phyloP scores from a whole-genome alignment of 225 moss, liverwort and hornwort species.

The Anthoceros angustus region DNA sequence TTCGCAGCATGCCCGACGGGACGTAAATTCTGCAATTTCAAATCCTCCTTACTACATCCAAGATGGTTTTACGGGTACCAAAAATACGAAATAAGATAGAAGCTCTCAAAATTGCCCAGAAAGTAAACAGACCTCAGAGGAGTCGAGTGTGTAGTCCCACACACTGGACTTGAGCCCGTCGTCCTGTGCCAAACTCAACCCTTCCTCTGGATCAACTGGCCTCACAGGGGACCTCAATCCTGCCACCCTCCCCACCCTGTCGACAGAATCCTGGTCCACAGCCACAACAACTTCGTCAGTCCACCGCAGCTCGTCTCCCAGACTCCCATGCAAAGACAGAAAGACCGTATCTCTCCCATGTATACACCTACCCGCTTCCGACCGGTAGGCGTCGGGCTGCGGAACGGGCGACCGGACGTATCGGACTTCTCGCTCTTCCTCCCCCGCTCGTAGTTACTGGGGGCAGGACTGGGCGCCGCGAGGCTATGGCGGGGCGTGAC shows the following conservation, averaged over 20 bases:
- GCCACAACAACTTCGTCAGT: background rate
- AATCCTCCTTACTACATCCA: no score
- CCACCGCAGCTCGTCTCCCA: no score
- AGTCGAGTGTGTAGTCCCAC: background rate
- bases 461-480: background rate
- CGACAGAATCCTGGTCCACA: background rate
- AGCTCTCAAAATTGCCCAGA: no score
- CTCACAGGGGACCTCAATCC: background rate
- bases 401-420: no score
- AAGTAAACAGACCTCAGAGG: background rate
- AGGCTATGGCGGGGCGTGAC: background rate
- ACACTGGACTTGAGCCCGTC: conserved; percentile 3
- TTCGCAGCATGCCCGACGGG: background rate
- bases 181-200: background rate
- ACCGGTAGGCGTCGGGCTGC: background rate
- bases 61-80: no score
- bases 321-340: no score
- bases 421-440: no score
- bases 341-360: no score
- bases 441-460: no score
- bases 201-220: background rate
- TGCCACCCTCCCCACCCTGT: background rate
- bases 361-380: no score
- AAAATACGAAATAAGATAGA: background rate
- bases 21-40: background rate